A percentile compares a stretch with the other conserved stretches of the same genome.
phyloP scores from a whole-genome alignment of 139 green algal genomes.

The Closterium sp. region DNA sequence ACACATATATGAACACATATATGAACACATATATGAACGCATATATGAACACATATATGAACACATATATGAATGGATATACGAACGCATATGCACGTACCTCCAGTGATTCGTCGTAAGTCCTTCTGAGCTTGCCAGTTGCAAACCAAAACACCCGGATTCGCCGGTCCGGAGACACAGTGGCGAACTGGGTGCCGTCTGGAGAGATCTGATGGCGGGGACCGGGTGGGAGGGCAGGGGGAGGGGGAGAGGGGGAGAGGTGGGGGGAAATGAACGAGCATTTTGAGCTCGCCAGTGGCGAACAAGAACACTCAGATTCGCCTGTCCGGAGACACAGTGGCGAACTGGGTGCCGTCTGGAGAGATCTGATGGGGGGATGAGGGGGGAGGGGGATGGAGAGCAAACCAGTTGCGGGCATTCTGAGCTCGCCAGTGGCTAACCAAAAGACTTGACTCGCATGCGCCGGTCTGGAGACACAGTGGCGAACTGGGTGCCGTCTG shows the following conservation, averaged over 20 bases:
- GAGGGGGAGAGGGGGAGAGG: no score
- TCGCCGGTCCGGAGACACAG: slow-evolving; percentile 71
- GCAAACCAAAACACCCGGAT: slow-evolving; percentile 85
- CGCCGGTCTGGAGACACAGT: slow-evolving; percentile 72
- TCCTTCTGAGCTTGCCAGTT: slow-evolving; percentile 79
- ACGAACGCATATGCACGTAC: neutral
- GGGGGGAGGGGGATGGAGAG: no score
- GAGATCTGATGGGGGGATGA: slow-evolving; percentile 55
- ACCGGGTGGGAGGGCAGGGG: no score
- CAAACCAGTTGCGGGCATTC: no score
- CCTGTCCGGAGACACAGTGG: slow-evolving; percentile 69
- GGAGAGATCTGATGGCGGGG: slow-evolving; percentile 56
- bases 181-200: slow-evolving; percentile 80
- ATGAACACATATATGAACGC: no score
- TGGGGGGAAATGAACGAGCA: no score
- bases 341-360: slow-evolving; percentile 80
- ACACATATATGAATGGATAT: no score
- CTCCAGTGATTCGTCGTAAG: slow-evolving; percentile 85
- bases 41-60: no score
- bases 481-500: slow-evolving; percentile 80
- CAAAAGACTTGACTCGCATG: slow-evolving; percentile 87
- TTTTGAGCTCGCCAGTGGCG: slow-evolving; percentile 77
- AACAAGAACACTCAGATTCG: slow-evolving; percentile 87
- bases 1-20: no score
- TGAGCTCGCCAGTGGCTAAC: slow-evolving; percentile 82